These are phyloP conservation scores for Silene conica DNA, from an alignment of 148 eudicot species.

Conservation along the genomic window DNA sequence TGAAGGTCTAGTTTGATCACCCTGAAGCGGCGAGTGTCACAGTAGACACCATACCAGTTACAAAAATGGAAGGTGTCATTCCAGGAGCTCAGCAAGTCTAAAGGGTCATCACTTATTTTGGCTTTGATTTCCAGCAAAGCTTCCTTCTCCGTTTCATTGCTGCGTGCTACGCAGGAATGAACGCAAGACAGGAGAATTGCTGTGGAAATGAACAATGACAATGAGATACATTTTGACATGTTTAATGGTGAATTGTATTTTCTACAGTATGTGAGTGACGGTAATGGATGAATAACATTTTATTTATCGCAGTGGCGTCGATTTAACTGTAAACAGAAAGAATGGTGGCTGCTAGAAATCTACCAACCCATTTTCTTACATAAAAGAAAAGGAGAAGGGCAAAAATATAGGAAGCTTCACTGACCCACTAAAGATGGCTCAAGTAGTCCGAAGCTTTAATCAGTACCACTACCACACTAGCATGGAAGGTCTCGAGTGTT, in stretches of 20 bases:
- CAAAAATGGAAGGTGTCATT: slow-evolving; percentile 20
- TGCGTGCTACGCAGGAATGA: background rate
- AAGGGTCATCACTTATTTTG: slow-evolving; percentile 10
- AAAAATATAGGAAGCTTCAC: too few species aligned
- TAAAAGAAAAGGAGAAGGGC: too few species aligned
- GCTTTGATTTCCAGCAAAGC: slow-evolving; percentile 18
- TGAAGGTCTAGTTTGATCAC: slow-evolving; percentile 1
- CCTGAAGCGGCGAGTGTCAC: background rate
- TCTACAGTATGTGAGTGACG: too few species aligned
- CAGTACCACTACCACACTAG: too few species aligned
- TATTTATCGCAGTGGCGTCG: too few species aligned
- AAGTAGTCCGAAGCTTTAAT: too few species aligned
- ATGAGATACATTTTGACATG: background rate
- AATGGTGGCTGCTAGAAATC: too few species aligned
- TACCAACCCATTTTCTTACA: too few species aligned
- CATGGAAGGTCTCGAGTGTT: too few species aligned
- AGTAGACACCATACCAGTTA: slow-evolving; percentile 17
- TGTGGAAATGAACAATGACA: background rate
- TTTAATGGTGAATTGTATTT: background rate
- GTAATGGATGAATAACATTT: too few species aligned
- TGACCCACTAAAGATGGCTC: too few species aligned
- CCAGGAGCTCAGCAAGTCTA: slow-evolving; percentile 16
- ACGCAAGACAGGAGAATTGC: background rate
- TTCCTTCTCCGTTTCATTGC: background rate
- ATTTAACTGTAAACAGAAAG: background rate